Conservation (phyloP, 1,139 yeast species). For the Kodamaea arcana region DNA sequence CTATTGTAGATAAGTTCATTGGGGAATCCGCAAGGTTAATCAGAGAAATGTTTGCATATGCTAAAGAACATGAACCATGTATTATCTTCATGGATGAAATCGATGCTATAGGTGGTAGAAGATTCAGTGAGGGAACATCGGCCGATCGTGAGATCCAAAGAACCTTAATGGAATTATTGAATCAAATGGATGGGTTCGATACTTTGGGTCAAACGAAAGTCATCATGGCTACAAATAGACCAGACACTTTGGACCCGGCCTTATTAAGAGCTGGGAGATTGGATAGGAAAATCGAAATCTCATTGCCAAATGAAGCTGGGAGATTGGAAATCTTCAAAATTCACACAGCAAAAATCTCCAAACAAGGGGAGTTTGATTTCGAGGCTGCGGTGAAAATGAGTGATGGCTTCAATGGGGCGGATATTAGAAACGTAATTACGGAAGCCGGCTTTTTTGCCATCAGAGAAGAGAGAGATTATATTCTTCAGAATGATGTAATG, state of each 20-base stretch:
- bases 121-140: slow-evolving; percentile 97
- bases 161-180: slow-evolving; percentile 94
- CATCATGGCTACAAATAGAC: slow-evolving; percentile 98
- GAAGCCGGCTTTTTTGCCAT: slow-evolving; percentile 99
- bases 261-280: slow-evolving; percentile 96
- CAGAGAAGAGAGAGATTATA: slow-evolving; percentile 94
- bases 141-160: slow-evolving; percentile 99
- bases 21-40: slow-evolving; percentile 97
- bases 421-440: slow-evolving; percentile 94
- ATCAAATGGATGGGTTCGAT: slow-evolving; percentile 99
- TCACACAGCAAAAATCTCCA: slow-evolving; percentile 80
- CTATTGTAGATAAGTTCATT: slow-evolving; percentile 96
- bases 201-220: slow-evolving; percentile 95
- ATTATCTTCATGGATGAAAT: slow-evolving; percentile 99
- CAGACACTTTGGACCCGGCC: slow-evolving; percentile 99
- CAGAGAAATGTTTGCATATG: slow-evolving; percentile 98
- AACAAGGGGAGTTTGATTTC: slow-evolving; percentile 94
- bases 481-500: slow-evolving; percentile 89
- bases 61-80: slow-evolving; percentile 97
- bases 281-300: slow-evolving; percentile 95
- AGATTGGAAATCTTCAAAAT: slow-evolving; percentile 92
- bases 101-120: slow-evolving; percentile 98
- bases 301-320: slow-evolving; percentile 95
- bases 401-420: slow-evolving; percentile 99
- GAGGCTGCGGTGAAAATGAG: slow-evolving; percentile 98